Evolutionary conservation across 257 asterid species (phyloP).

Genomic region (Lycium barbarum): DNA sequence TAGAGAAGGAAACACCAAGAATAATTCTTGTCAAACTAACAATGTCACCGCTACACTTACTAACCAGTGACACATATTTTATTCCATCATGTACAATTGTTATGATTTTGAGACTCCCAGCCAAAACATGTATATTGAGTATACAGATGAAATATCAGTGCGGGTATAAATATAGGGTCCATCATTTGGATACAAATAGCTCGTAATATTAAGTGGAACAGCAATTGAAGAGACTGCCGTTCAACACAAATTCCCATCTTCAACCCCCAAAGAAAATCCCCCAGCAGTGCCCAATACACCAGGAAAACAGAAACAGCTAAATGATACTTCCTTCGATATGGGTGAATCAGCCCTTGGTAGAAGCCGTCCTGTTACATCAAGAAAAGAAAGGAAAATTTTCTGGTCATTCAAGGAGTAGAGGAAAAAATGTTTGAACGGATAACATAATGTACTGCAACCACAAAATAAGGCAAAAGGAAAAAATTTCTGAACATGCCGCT

Average conservation of each 20-base stretch:
- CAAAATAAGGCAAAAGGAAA: neutral
- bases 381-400: neutral
- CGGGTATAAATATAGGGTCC: neutral
- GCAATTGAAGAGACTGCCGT: neutral
- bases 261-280: neutral
- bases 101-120: neutral
- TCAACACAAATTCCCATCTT: neutral
- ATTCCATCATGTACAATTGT: conserved; percentile 16
- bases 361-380: conserved; percentile 45
- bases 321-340: neutral
- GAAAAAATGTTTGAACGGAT: neutral
- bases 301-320: neutral
- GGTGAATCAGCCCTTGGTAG: conserved; percentile 45
- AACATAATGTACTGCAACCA: neutral
- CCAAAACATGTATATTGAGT: neutral
- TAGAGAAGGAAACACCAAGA: neutral
- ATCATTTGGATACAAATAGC: neutral
- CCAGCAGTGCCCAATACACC: neutral
- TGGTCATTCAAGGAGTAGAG: neutral
- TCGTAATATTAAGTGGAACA: neutral
- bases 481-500: neutral
- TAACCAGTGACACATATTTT: neutral
- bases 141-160: neutral
- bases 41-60: neutral
- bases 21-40: neutral